A percentile compares a stretch with the other conserved stretches of the same genome.
phyloP scores from a whole-genome alignment of 2,329 filamentous ascomycete genomes.

The Penicillium sp. region DNA sequence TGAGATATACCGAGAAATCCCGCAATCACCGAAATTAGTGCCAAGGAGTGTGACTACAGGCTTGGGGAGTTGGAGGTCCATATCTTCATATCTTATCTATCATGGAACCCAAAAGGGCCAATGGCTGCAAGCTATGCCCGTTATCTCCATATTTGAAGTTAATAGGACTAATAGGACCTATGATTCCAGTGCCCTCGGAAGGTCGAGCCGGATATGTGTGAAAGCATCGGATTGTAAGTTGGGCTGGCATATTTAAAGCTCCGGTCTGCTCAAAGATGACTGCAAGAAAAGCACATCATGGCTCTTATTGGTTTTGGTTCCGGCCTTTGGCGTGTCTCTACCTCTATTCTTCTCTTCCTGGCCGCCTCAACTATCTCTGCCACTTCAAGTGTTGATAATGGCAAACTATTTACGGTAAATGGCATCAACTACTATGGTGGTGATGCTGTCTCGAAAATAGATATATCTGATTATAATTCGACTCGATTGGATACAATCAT shows the following conservation, averaged over 20 bases:
- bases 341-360: neutral
- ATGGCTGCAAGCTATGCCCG: neutral
- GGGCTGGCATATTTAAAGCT: neutral
- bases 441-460: slow-evolving; percentile 14
- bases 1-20: neutral
- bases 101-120: neutral
- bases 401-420: slow-evolving; percentile 23
- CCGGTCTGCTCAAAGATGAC: neutral
- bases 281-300: neutral
- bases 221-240: neutral
- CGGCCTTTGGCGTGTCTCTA: neutral
- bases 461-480: neutral
- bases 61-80: neutral
- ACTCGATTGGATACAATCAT: slow-evolving; percentile 9
- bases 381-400: slow-evolving; percentile 7
- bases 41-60: too few relatives aligned
- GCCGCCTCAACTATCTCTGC: neutral
- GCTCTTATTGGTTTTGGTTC: neutral
- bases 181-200: neutral
- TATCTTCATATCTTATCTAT: neutral
- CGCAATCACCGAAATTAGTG: neutral
- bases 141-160: neutral
- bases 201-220: neutral
- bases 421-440: slow-evolving; percentile 34
- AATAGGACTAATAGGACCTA: neutral